Evolutionary conservation across 306 rosid genomes (phyloP), one percentile per base, ranked within the genome.

Genomic region (Amphicarpaea edgeworthii): DNA sequence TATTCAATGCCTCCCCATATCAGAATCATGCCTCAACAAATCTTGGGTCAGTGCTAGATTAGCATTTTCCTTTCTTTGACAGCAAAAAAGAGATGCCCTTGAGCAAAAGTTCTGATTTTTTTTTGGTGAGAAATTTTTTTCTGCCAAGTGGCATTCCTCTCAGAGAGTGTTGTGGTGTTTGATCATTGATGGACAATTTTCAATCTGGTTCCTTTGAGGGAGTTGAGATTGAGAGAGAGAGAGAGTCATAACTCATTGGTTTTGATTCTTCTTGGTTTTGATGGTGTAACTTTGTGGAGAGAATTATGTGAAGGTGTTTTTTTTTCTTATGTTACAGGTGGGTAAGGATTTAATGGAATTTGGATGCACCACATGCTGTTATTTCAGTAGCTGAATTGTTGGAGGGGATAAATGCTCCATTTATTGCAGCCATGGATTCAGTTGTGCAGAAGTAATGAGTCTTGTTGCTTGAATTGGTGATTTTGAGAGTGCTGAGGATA

Each of bases 31-130:
- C 86, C 46, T 82, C 38, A 70, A 62, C 59, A 82, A 83, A 57
- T 85, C 80, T 38, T 68, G 92, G 89, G 93, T 88, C 93, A 93
- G 93, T 83, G 87, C 69, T 85, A 55, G 86, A 58, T 81, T 55
- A 68, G 74, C 87, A 83, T 73, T 83, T 65, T 67, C 65, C 42
- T 77, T 74, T 60, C 87, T 85, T 90, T 84, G 82, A 76, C 60
- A 86, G 72, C 88, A 86, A 87, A 68, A 81, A 70, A 73, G 73
- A 71, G 78, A 87, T 81, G 40, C 86, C 91, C 85, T 77, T 73
- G 81, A 30, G 7, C 47, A 15, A 83, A 84, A 73, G 79, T 75
- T 62, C 70, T 73, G 50, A 62, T 81, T 60, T 79, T 85, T 82
- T 57, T 82, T 57, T 64, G 60, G 76, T 70, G 70, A 77, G 54